Base-by-base conservation (phyloP, 352 stramenopile species). In the Phytophthora pluvialis region DNA sequence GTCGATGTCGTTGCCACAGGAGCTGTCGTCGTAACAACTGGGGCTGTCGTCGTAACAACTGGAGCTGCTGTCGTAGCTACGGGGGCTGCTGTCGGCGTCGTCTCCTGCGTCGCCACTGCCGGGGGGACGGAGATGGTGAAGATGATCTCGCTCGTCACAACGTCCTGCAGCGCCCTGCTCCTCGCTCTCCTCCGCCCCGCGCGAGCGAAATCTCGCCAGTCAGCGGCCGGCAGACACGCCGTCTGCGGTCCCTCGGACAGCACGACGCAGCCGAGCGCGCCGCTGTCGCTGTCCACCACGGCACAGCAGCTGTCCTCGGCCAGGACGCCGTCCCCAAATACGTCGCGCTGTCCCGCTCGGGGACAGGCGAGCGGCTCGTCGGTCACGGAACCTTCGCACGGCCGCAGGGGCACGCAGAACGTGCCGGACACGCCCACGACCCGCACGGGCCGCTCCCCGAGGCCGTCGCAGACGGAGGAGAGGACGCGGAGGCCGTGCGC, bases 261-360 rank as follows among this genome's bases (percentile, higher is more conserved):
- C 3, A 67, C 46, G 18, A 69, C 52, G 32, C 79, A 88, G n/a
- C 72, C 77, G 33, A 88, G 46, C 5, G 49, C 21, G 1, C 69
- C 77, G 6, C 40, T 69, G 1, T 48, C 12, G 28, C 21, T 55
- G 53, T 75, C 57, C 16, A 84, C 36, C 4, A 74, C 60, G 3
- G 79, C 72, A 39, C 79, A 88, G 72, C 79, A 88, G 49, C 72
- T 84, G 49, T 78, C 77, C 21, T 26, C 29, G 12, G 43, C 21
- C 9, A 88, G 45, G 31, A 60, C n/a, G 6, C 21, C 50, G 4
- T 44, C 43, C 21, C 70, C 62, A 21, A 64, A 59, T 0, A 56
- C 54, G 18, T 72, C 56, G 33, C 56, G 51, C 32, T 78, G 65
- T 11, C 77, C 77, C 10, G 57, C 52, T 6, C 36, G 42, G 3